Base-by-base conservation (phyloP, 2,329 filamentous ascomycete species). In the Penicillium sp. region DNA sequence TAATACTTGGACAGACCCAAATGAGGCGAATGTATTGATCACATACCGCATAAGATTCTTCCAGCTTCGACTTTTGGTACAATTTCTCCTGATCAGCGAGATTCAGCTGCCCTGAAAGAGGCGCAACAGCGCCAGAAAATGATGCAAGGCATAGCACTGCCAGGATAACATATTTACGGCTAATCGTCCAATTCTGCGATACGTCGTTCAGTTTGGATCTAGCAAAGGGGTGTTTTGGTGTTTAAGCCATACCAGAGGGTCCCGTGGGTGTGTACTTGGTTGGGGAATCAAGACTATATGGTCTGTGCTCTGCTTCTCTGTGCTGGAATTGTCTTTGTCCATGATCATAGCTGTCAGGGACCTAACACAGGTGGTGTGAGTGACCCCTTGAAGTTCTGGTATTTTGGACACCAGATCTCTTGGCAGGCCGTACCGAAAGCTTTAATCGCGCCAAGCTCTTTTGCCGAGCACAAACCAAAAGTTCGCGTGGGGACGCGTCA, bases 231-330 rank as follows among this genome's bases (percentile, higher is more conserved):
- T n/a, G 7, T 14, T 36, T 10, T 4, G 3, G 14, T 16, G 24
- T 40, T 8, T 14, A 34, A 34, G 10, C 57, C 61, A 56, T 67
- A 73, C 71, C 58, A 74, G 53, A 34, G 72, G 72, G 54, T 74
- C 72, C 14, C 60, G 54, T 18, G 68, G 60, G 45, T 72, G 64
- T 50, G 62, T 58, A 49, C 65, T 71, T 7, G 72, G 71, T n/a
- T 60, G 62, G 6, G 72, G 75, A 31, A 77, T 72, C n/a, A 76
- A 58, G 29, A 74, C 69, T 42, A 76, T 16, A 5, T 61, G 57
- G 8, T 44, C 4, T 53, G 11, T 31, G 18, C 27, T 50, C 32
- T 58, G 50, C 6, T 48, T 48, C 10, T 38, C 39, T 29, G 36
- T 60, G 42, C 21, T 50, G 45, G 22, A 22, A n/a, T 47, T 53